These are phyloP conservation scores for Dentipellis sp. DNA, from an alignment of 768 basidiomycete species.

Conservation along the genomic window DNA sequence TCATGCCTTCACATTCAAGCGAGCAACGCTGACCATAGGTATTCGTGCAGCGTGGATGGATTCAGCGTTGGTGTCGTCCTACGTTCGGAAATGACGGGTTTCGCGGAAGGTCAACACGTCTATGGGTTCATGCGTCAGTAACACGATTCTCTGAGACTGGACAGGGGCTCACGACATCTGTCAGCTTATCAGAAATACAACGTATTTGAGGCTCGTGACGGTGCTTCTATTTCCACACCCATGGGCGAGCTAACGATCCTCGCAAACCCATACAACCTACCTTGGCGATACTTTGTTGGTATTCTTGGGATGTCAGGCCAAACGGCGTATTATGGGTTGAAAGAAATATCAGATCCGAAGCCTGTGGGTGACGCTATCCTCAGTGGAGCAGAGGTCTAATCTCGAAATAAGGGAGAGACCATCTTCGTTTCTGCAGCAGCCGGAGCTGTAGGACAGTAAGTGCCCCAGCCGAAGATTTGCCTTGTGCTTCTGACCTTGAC, in stretches of 20 bases:
- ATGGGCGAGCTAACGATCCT: not conserved
- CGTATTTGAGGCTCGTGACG: not conserved
- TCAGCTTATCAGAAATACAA: not conserved
- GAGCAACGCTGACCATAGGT: not conserved
- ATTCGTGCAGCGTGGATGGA: not conserved
- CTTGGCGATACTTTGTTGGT: not conserved
- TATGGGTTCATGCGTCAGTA: not conserved
- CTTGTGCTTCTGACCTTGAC: too few relatives aligned
- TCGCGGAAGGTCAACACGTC: not conserved
- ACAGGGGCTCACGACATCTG: not conserved
- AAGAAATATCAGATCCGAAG: not conserved
- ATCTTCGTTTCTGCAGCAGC: not conserved
- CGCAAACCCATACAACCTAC: not conserved
- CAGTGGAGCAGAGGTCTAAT: not conserved
- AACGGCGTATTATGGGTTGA: not conserved
- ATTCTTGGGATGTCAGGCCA: not conserved
- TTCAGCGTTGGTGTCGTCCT: not conserved
- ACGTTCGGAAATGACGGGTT: not conserved
- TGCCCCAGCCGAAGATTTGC: not conserved
- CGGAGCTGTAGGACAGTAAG: not conserved
- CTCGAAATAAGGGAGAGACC: not conserved
- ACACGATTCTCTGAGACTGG: not conserved
- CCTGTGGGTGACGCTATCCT: not conserved
- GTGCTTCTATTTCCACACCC: not conserved
- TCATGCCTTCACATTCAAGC: not conserved